Base-by-base conservation (phyloP, 2,329 filamentous ascomycete species). In the Exophiala sp. region DNA sequence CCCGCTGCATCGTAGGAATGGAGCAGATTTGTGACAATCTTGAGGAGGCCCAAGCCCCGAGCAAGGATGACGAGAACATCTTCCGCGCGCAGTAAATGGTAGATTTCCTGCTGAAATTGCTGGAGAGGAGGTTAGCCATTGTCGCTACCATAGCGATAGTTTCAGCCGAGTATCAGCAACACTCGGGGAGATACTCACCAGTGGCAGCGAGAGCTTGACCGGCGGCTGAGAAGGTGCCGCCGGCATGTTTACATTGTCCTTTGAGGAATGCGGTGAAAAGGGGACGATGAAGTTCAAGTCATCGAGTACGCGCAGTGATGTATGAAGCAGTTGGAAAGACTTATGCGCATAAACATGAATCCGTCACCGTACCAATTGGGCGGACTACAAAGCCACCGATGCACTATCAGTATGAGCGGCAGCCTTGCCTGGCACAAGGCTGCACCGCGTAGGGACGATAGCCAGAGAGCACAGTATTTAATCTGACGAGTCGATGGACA, bases 1-100 rank as follows among this genome's bases (percentile, higher is more conserved):
- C 93, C 93, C 2, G 88, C 88, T 1, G 89, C 90, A 77, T 98
- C 93, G 70, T 96, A 96, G 16, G 90, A 90, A 69, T 98, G 93
- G 22, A 98, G 80, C 32, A 98, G 79, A 66, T 97, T 98, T n/a
- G 88, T 94, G 63, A 96, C 80, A 50, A 98, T 80, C 59, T 89
- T 88, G 66, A 96, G 80, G 39, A 97, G 82, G 61, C 93, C 93
- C 41, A 98, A 83, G 60, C 93, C 93, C 46, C 88, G 86, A 35
- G 91, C 93, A 48, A 97, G 79, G 47, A 98, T 78, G 62, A 97
- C 85, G 58, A 98, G 83, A 69, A 94, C 86, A 86, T 98, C 93
- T 72, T 96, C 87, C 54, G 82, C 75, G 57, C 88, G 85, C 59
- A 95, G 81, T 71, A 93, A 86, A 67, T 86, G 88, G 73, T 97